Conservation (phyloP, 331 rosid genomes). For the Telfairia occidentalis region DNA sequence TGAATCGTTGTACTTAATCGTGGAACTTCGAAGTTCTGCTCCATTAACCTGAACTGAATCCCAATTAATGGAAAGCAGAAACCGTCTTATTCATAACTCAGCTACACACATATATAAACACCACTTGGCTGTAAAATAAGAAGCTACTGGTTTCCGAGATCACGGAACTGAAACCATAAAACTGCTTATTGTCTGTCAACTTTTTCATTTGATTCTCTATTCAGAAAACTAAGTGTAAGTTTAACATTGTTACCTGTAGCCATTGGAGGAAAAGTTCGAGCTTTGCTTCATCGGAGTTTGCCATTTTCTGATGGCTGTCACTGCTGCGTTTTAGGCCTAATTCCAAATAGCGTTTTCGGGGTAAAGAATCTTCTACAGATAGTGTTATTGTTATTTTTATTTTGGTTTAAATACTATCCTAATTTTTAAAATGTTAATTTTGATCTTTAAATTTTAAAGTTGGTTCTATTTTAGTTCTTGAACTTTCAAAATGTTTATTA, state of each 20-base stretch:
- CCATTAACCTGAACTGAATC: conserved; percentile 46
- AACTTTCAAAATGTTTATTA: too few relatives aligned
- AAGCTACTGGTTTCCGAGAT: neutral
- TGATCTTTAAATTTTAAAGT: too few relatives aligned
- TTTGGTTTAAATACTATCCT: too few relatives aligned
- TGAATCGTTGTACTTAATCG: conserved; percentile 59
- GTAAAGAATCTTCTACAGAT: neutral
- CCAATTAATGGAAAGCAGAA: conserved; percentile 20
- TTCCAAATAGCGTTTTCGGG: neutral
- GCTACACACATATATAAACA: neutral
- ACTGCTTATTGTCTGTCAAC: neutral
- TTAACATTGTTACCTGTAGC: conserved; percentile 48
- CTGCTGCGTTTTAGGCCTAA: neutral
- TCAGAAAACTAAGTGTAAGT: neutral
- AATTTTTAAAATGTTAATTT: too few relatives aligned
- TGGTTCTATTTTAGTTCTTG: too few relatives aligned
- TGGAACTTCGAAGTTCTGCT: conserved; percentile 62
- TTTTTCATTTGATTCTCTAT: neutral
- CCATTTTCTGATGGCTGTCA: conserved; percentile 27
- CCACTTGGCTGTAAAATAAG: neutral
- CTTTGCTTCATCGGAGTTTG: conserved; percentile 43
- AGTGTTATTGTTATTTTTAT: neutral
- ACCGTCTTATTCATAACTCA: neutral
- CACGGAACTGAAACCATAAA: neutral
- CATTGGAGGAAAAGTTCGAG: conserved; percentile 59